Conservation (phyloP, 1,284 basidiomycete species). For the Melampsora abietis-canadensis region DNA sequence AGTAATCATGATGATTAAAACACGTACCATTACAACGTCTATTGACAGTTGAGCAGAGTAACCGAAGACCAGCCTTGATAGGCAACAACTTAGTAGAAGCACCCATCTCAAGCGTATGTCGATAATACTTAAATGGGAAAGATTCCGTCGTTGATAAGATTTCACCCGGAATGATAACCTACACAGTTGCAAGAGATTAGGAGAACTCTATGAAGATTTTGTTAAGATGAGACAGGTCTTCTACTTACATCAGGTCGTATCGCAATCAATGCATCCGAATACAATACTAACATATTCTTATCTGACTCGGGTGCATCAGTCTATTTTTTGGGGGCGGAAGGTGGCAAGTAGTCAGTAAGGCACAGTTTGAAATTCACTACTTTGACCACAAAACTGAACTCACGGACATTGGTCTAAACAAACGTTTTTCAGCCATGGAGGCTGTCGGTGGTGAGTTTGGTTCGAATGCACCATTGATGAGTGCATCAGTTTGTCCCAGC, state of each 20-base stretch:
- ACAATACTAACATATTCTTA: constrained; percentile 27
- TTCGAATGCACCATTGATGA: constrained; percentile 41
- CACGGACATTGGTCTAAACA: constrained; percentile 55
- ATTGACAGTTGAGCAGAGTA: constrained; percentile 39
- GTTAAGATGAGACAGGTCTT: neutral
- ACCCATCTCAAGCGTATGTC: constrained; percentile 16
- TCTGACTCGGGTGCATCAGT: constrained; percentile 26
- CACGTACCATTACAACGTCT: constrained; percentile 19
- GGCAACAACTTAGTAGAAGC: constrained; percentile 11
- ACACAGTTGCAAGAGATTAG: neutral
- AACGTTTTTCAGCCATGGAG: constrained; percentile 52
- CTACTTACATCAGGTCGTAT: constrained; percentile 25
- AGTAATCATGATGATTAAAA: neutral
- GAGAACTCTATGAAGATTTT: neutral
- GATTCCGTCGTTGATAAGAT: constrained; percentile 21
- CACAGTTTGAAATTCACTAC: no score
- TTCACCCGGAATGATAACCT: constrained; percentile 40
- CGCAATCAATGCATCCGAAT: constrained; percentile 28
- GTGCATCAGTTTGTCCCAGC: constrained; percentile 59
- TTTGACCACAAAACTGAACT: constrained; percentile 42
- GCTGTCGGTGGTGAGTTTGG: constrained; percentile 52
- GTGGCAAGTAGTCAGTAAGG: neutral
- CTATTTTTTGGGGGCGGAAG: neutral
- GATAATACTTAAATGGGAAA: constrained; percentile 29
- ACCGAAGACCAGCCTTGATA: constrained; percentile 29